Evolutionary conservation across 1,284 basidiomycete genomes (phyloP), one percentile per base, ranked within the genome.

Genomic region (Ganoderma multipileum): DNA sequence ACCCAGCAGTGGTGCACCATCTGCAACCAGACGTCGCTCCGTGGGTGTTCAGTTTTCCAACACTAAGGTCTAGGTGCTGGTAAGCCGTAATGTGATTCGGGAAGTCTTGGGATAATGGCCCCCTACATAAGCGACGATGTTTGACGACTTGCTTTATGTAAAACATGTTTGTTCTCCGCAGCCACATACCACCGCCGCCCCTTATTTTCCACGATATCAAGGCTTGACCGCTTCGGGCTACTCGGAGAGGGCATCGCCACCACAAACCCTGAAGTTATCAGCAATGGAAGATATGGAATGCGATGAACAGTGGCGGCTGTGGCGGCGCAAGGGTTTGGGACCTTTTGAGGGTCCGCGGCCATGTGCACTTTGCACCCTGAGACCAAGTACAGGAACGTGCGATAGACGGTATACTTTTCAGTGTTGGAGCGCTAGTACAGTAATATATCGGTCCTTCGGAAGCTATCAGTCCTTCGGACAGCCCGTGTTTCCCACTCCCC

Each of bases 1-100:
- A 75, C 82, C 16, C 74, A 78, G 11, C 70, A 81, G 50, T 83
- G 82, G 82, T 83, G 82, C 74, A 75, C 74, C 52, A 72, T 73
- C 14, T 83, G 81, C 74, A 68, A 68, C 54, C 69, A 71, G 62
- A 68, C 64, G 18, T 68, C 60, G 14, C 62, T 71, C 9, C 64
- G 70, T 3, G 69, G 69, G 2, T 70, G 69, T 16, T 62, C 69
- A 2, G 69, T 65, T 0, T 70, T 67, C 63, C 52, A 33, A 18
- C 5, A 14, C 14, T 55, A 54, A 54, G 8, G 14, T 8, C 52
- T 18, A 28, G 28, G 14, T 28, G n/a, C n/a, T 9, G 20, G n/a
- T 14, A 52, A 28, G 26, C 0, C 14, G 12, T 16, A 52, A 28
- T 52, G 50, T 52, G 14, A 11, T 54, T 6, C 2, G 14, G 20